A percentile compares a stretch with the other conserved stretches of the same genome.
These are phyloP conservation scores for Aspergillus fijiensis DNA, from an alignment of 2,329 filamentous ascomycete species.

Conservation along the genomic window DNA sequence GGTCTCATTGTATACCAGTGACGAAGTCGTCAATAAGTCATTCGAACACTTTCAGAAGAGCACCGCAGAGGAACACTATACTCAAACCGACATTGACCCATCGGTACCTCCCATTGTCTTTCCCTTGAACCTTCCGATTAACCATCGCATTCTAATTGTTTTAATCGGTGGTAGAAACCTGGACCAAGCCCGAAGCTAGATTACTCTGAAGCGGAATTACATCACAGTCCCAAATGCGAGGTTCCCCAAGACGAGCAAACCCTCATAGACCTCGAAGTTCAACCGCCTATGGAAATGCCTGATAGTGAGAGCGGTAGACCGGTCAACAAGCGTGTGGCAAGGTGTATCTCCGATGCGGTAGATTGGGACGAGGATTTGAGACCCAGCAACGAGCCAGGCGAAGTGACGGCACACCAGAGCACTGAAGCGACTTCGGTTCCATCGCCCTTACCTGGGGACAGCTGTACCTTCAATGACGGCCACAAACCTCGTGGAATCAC, in stretches of 20 bases:
- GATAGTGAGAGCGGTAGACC: constrained; percentile 17
- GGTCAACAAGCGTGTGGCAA: constrained; percentile 10
- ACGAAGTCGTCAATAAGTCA: neutral
- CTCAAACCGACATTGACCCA: neutral
- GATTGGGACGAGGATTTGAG: constrained; percentile 35
- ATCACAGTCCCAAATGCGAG: neutral
- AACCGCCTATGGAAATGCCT: neutral
- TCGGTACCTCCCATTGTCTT: neutral
- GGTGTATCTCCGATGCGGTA: constrained; percentile 11
- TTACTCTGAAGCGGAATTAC: neutral
- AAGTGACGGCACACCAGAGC: neutral
- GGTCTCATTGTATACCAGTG: neutral
- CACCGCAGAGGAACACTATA: neutral
- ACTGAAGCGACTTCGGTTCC: constrained; percentile 16
- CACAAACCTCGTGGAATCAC: neutral
- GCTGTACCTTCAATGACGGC: neutral
- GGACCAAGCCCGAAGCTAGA: neutral
- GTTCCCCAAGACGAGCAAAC: neutral
- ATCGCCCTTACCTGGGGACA: constrained; percentile 13
- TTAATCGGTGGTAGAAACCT: neutral
- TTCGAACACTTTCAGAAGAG: neutral
- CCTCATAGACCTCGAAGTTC: neutral
- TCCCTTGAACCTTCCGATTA: neutral
- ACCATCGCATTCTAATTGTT: neutral
- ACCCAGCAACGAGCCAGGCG: constrained; percentile 23